phyloP scores from a whole-genome alignment of 495 filamentous ascomycete species.

The Aspergillus indologenus region DNA sequence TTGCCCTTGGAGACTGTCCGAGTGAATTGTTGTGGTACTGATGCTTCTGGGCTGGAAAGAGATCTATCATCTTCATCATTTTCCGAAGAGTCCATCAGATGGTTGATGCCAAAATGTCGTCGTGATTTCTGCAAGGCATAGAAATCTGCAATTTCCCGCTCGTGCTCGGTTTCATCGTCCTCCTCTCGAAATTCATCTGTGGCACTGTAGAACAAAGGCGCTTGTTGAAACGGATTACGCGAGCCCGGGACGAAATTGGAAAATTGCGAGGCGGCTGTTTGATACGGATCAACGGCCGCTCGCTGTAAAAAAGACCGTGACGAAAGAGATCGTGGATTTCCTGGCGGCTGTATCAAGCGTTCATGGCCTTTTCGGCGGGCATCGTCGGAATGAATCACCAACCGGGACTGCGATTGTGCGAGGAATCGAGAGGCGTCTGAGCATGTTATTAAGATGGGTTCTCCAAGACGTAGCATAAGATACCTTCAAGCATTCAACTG shows the following conservation, averaged over 20 bases:
- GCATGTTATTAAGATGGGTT: conserved; percentile 6
- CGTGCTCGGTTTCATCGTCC: conserved; percentile 86
- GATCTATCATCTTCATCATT: conserved; percentile 67
- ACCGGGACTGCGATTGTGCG: conserved; percentile 91
- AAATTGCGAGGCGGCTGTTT: conserved; percentile 61
- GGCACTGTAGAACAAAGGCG: conserved; percentile 88
- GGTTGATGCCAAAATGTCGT: conserved; percentile 77
- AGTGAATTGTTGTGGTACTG: conserved; percentile 23
- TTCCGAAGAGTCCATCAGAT: conserved; percentile 77
- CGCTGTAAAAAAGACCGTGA: conserved; percentile 52
- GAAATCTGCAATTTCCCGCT: conserved; percentile 88
- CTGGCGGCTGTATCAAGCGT: conserved; percentile 40
- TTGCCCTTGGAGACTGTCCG: conserved; percentile 35
- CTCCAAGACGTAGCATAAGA: neutral
- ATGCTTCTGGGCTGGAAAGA: neutral
- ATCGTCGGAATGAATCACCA: conserved; percentile 65
- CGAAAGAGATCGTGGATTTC: conserved; percentile 44
- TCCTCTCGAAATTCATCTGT: conserved; percentile 82
- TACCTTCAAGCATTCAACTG: neutral
- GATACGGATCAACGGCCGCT: conserved; percentile 67
- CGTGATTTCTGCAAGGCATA: conserved; percentile 88
- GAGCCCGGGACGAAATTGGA: conserved; percentile 77
- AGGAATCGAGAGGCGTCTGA: conserved; percentile 95
- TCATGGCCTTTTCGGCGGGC: conserved; percentile 48
- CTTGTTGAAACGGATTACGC: conserved; percentile 64